Percentiles rank a stretch among this genome's conserved stretches.
These are phyloP conservation scores for Metarhizium rileyi DNA, from an alignment of 2,329 filamentous ascomycete species.

Conservation along the genomic window DNA sequence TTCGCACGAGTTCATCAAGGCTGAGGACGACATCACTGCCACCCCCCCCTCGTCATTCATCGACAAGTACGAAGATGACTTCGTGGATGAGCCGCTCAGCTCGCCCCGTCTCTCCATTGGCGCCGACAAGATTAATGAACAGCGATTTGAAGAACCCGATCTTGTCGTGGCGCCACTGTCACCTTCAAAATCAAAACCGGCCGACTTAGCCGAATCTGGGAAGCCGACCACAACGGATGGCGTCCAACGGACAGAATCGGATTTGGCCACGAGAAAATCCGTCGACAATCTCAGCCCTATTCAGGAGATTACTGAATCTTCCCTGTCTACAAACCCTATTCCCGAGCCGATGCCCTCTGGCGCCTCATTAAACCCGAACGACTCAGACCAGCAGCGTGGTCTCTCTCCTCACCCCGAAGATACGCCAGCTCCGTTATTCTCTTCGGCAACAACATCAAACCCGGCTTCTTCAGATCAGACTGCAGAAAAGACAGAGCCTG, in stretches of 20 bases:
- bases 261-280: background rate
- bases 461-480: conserved; percentile 1
- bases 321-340: background rate
- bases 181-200: conserved; percentile 30
- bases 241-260: background rate
- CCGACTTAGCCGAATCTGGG: background rate
- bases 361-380: conserved; percentile 6
- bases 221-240: background rate
- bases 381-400: conserved; percentile 13
- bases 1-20: conserved; percentile 58
- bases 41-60: conserved; percentile 20
- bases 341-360: conserved; percentile 11
- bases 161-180: conserved; percentile 49
- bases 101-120: conserved; percentile 56
- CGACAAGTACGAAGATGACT: conserved; percentile 57
- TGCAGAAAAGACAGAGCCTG: background rate
- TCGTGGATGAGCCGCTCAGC: conserved; percentile 68
- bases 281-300: background rate
- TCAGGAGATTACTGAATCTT: background rate
- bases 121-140: conserved; percentile 43
- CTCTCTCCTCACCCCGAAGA: conserved; percentile 54
- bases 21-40: conserved; percentile 39
- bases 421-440: conserved; percentile 53
- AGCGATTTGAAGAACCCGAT: conserved; percentile 44
- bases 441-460: conserved; percentile 8